Evolutionary conservation across 352 stramenopile species (phyloP).

Genomic region (Plasmopara muralis): DNA sequence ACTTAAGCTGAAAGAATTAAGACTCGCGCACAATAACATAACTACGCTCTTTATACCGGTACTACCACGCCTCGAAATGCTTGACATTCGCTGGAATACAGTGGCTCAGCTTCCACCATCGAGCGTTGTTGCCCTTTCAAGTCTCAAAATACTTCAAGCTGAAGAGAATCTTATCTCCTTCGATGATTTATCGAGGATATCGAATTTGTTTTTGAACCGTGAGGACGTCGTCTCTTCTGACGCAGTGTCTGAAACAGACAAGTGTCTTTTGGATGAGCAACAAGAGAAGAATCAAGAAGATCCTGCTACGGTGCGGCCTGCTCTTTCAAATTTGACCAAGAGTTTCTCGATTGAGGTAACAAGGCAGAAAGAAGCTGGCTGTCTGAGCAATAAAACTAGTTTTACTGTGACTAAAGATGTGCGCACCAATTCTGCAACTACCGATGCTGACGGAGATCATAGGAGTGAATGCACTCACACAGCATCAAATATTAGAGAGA

Average conservation of each 20-base stretch:
- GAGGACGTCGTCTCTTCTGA: neutral
- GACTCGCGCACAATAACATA: slow-evolving; percentile 60
- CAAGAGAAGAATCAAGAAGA: slow-evolving; percentile 1
- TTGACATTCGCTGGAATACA: slow-evolving; percentile 45
- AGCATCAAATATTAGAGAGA: slow-evolving; percentile 3
- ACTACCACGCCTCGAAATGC: slow-evolving; percentile 23
- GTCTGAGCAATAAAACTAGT: neutral
- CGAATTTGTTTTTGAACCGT: slow-evolving; percentile 10
- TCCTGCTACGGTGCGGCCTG: neutral
- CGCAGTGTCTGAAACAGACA: neutral
- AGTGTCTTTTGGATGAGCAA: neutral
- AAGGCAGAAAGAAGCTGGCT: neutral
- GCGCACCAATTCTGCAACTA: neutral
- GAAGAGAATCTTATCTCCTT: slow-evolving; percentile 24
- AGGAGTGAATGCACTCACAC: neutral
- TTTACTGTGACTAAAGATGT: neutral
- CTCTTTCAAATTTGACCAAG: neutral
- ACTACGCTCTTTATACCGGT: slow-evolving; percentile 13
- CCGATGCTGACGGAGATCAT: slow-evolving; percentile 6
- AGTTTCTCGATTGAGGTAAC: neutral
- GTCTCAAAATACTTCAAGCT: slow-evolving; percentile 11
- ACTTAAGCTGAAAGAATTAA: slow-evolving; percentile 28
- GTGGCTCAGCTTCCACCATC: slow-evolving; percentile 11
- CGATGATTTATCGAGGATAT: slow-evolving; percentile 14
- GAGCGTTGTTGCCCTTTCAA: slow-evolving; percentile 6